Evolutionary conservation across 2,329 filamentous ascomycete genomes (phyloP), one percentile per base, ranked within the genome.

Genomic region (Fusarium goolgardi): DNA sequence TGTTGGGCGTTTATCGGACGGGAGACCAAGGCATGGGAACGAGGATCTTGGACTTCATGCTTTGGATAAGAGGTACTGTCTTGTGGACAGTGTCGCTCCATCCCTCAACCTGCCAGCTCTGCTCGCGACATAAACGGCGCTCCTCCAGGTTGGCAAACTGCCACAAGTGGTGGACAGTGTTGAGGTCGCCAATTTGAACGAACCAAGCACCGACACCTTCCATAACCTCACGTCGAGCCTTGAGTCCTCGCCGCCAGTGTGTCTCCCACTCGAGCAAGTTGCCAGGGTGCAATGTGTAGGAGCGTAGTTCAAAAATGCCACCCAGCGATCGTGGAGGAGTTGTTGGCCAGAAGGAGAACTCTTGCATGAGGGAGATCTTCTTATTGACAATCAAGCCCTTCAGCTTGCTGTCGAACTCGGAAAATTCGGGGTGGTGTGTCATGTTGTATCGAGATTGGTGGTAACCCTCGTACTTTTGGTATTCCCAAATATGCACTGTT

Each of bases 261-360:
- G 93, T 96, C 85, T 99, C 96, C 96, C 96, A 99, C 81, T 99
- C 96, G 10, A 99, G 86, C 43, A 99, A 85, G 78, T 97, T 97
- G 41, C 96, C 96, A 0, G 96, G 96, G 77, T 97, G 93, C 23
- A 99, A 86, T 7, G 94, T 97, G 83, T 99, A 99, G 3, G 96
- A 97, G 53, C 96, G 92, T 34, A 99, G 86, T 83, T 99, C 96
- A 77, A 99, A 99, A 41, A 99, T 81, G 45, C 96, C 96, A 56
- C 96, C 96, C 1, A 99, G 88, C 75, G 93, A 85, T 63, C 96
- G 93, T 1, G 96, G 96, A 7, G 94, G 87, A 0, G 93, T 95
- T 5, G 96, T 99, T 2, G 96, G 96, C 96, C 96, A 99, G 86
- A 99, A 99, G 35, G 94, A 97, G 81, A 99, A 99, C 80, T 99